Evolutionary conservation across 768 basidiomycete species (phyloP).

Genomic region (Amanita rimosa): DNA sequence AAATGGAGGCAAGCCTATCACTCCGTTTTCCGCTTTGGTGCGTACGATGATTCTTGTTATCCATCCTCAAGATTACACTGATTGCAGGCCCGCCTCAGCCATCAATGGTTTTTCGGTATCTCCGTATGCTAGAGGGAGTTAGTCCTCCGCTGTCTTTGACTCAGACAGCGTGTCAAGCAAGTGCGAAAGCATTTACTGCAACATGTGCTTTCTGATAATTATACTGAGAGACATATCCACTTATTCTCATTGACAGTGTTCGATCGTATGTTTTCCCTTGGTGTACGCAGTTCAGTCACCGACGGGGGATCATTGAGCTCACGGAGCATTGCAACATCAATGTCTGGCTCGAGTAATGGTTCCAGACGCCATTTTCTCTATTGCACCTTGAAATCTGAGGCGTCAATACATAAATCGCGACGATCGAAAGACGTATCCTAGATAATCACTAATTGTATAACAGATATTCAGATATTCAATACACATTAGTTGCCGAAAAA

Average conservation of each 20-base stretch:
- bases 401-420: conserved; percentile 27
- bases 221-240: background rate
- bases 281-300: conserved; percentile 66
- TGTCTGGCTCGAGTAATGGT: conserved; percentile 50
- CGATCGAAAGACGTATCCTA: conserved; percentile 14
- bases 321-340: conserved; percentile 55
- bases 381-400: conserved; percentile 62
- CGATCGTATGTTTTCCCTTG: conserved; percentile 83
- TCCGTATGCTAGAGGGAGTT: conserved; percentile 82
- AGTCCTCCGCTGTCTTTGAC: conserved; percentile 81
- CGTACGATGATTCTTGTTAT: conserved; percentile 7
- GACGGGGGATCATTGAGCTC: conserved; percentile 50
- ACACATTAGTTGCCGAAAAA: conserved; percentile 3
- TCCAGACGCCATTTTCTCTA: conserved; percentile 80
- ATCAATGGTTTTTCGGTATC: conserved; percentile 87
- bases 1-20: conserved; percentile 89
- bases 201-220: conserved; percentile 42
- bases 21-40: conserved; percentile 79
- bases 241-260: conserved; percentile 44
- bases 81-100: conserved; percentile 69
- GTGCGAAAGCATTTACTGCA: conserved; percentile 82
- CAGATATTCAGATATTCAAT: background rate
- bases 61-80: background rate
- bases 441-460: background rate
- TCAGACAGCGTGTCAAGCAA: conserved; percentile 80